Evolutionary conservation across 2,329 filamentous ascomycete genomes (phyloP).

Genomic region (Penicillium sp.): DNA sequence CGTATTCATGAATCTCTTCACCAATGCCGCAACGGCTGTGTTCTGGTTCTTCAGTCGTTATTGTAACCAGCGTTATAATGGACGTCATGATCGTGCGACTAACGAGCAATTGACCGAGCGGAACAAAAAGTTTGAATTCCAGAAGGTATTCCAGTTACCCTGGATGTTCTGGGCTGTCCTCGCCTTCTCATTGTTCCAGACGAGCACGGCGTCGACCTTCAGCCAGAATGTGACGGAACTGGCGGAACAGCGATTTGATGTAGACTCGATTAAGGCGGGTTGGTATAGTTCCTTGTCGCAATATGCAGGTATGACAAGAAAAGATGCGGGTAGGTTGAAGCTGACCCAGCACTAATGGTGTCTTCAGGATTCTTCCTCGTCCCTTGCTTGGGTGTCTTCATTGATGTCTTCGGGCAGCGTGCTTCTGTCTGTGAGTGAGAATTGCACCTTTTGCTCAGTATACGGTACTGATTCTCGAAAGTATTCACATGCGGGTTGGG

Average conservation of each 20-base stretch:
- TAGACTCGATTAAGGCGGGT: slow-evolving; percentile 59
- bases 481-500: slow-evolving; percentile 52
- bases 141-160: slow-evolving; percentile 60
- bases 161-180: slow-evolving; percentile 64
- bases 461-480: slow-evolving; percentile 31
- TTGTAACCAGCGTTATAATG: slow-evolving; percentile 53
- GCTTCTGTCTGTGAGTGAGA: slow-evolving; percentile 47
- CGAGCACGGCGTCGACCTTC: slow-evolving; percentile 59
- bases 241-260: slow-evolving; percentile 62
- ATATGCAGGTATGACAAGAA: slow-evolving; percentile 48
- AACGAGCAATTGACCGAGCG: slow-evolving; percentile 64
- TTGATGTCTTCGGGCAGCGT: slow-evolving; percentile 61
- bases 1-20: slow-evolving; percentile 67
- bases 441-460: not conserved
- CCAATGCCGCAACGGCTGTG: slow-evolving; percentile 56
- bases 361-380: slow-evolving; percentile 58
- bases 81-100: slow-evolving; percentile 58
- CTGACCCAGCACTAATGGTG: not conserved
- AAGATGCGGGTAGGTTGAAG: not conserved
- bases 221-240: slow-evolving; percentile 63
- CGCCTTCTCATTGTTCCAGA: slow-evolving; percentile 62
- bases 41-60: slow-evolving; percentile 62
- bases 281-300: slow-evolving; percentile 64
- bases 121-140: slow-evolving; percentile 60
- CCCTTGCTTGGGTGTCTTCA: slow-evolving; percentile 58